phyloP scores from a whole-genome alignment of 176 grass and related monocot species.

The Triticum turgidum region DNA sequence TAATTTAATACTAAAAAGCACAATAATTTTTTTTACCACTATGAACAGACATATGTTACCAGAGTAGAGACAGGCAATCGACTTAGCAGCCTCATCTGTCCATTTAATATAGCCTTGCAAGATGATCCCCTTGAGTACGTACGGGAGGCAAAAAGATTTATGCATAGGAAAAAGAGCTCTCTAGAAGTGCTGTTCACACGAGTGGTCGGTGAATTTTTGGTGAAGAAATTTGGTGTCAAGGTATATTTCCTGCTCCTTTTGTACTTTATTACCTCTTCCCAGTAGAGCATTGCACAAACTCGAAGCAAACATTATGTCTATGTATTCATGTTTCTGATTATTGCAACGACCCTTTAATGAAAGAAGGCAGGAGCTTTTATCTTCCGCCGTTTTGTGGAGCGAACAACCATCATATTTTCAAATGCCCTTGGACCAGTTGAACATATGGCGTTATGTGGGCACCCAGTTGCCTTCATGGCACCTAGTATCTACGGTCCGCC shows the following conservation, averaged over 20 bases:
- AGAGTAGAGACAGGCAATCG: background rate
- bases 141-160: background rate
- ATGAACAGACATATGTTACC: background rate
- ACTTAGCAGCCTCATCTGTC: background rate
- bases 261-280: background rate
- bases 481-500: background rate
- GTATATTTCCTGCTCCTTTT: background rate
- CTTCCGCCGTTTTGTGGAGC: background rate
- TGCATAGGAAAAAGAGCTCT: background rate
- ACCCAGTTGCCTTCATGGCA: conserved; percentile 1
- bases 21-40: background rate
- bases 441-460: background rate
- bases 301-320: background rate
- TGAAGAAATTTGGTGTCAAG: background rate
- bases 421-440: background rate
- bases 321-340: background rate
- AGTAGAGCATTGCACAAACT: background rate
- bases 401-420: background rate
- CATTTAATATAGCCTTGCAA: background rate
- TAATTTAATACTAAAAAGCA: background rate
- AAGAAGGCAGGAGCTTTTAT: background rate
- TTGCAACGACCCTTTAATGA: background rate
- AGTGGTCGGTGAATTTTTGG: background rate
- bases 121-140: background rate
- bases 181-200: background rate